Conservation (phyloP, 139 green algal genomes). For the Pycnococcus provasolii region DNA sequence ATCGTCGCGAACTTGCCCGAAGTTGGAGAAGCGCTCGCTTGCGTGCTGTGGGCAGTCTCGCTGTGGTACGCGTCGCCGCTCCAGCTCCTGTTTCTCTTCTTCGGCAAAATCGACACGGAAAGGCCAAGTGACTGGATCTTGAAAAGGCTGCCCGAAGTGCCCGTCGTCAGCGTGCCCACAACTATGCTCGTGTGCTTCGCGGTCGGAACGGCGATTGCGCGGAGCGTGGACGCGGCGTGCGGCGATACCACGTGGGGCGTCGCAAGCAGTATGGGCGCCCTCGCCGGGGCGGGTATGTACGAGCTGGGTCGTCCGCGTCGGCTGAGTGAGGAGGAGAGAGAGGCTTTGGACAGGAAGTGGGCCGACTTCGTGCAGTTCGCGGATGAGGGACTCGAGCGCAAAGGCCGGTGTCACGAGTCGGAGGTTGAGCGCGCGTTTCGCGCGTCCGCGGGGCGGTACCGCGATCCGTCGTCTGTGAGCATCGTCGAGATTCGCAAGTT, state of each 20-base stretch:
- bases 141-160: neutral
- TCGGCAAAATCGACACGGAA: slow-evolving; percentile 57
- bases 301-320: slow-evolving; percentile 11
- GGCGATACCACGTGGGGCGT: slow-evolving; percentile 15
- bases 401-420: neutral
- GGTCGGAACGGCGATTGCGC: neutral
- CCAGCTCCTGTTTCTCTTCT: slow-evolving; percentile 65
- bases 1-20: too few species aligned
- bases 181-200: neutral
- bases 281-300: neutral
- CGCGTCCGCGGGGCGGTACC: neutral
- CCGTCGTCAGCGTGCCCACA: too few species aligned
- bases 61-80: slow-evolving; percentile 32
- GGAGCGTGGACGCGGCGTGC: too few species aligned
- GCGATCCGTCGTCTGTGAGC: neutral
- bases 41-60: slow-evolving; percentile 13
- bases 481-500: neutral
- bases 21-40: neutral
- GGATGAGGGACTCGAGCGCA: neutral
- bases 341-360: slow-evolving; percentile 1
- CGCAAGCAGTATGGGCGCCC: neutral
- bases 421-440: slow-evolving; percentile 11
- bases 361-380: slow-evolving; percentile 12
- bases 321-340: neutral
- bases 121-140: slow-evolving; percentile 57